Conservation (phyloP, 192 early-diverging fungal genomes). For the Dissophora globulifera region DNA sequence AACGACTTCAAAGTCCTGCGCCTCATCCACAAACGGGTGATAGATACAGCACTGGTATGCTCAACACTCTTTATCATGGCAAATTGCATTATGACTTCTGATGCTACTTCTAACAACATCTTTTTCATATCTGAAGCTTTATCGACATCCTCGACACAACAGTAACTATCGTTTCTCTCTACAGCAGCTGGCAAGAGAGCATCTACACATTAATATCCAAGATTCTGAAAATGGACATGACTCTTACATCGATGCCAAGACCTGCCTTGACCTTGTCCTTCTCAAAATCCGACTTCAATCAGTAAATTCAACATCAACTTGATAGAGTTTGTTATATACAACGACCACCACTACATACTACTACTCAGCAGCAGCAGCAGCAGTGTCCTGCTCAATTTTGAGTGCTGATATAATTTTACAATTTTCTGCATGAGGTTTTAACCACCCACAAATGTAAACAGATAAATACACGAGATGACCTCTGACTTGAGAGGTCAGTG, state of each 20-base stretch:
- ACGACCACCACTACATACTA: too few species aligned
- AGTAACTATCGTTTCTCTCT: slow-evolving; percentile 60
- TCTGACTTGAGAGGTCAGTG: too few species aligned
- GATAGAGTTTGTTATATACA: too few species aligned
- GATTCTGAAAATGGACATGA: slow-evolving; percentile 66
- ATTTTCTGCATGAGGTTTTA: too few species aligned
- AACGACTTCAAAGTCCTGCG: slow-evolving; percentile 46
- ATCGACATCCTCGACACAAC: slow-evolving; percentile 61
- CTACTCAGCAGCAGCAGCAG: too few species aligned
- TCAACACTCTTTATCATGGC: background rate
- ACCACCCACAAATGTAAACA: too few species aligned
- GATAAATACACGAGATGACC: too few species aligned
- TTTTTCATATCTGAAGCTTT: slow-evolving; percentile 44
- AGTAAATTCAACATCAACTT: too few species aligned
- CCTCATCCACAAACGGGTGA: slow-evolving; percentile 50
- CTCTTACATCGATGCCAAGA: slow-evolving; percentile 68
- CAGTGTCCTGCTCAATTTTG: too few species aligned
- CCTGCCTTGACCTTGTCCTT: slow-evolving; percentile 65
- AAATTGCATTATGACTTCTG: background rate
- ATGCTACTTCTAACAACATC: too few species aligned
- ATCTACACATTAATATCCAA: slow-evolving; percentile 68
- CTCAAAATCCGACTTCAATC: too few species aligned
- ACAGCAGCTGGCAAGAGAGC: slow-evolving; percentile 56
- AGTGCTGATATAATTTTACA: too few species aligned
- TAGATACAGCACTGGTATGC: slow-evolving; percentile 58